Evolutionary conservation across 768 basidiomycete species (phyloP), one percentile per base, ranked within the genome.

Genomic region (Naematelia aurantialba): DNA sequence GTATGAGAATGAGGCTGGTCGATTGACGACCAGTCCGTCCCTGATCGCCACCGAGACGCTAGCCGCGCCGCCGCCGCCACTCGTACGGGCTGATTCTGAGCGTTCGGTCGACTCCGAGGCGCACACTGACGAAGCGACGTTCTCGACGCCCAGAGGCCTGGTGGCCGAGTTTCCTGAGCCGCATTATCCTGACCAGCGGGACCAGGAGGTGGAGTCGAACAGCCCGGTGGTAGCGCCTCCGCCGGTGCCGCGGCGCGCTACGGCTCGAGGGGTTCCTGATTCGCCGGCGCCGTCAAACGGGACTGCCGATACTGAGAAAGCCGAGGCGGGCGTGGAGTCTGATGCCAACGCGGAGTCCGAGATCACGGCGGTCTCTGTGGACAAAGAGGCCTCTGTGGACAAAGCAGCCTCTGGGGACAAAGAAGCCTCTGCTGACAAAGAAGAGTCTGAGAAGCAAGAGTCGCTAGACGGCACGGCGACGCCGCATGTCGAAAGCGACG

Each of bases 91-190:
- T 39, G 34, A 39, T 17, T 27, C 39, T 17, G 57, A 31, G 2
- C 39, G 45, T 19, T 11, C 39, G 3, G 22, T 17, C 1, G 30
- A 49, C 13, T 61, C 56, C 5, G 44, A 50, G 30, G n/a, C 25
- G 3, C 60, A 60, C 3, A 63, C 57, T 5, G 66, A 65, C 31
- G 63, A 63, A 21, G 61, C 58, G 14, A 29, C 31, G 4, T 72
- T 72, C 56, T 63, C 58, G 13, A 72, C 70, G 24, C 70, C 70
- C 0, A 65, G 67, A 55, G 66, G 63, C 13, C 53, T 44, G 3
- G 52, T 52, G 24, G 27, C 52, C 13, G 66, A 67, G 5, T 50
- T 72, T 11, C 52, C 25, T 24, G 24, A 52, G 8, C 59, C 0
- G 47, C 62, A 17, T 49, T 57, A 2, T 19, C 55, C 2, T 2